A percentile compares a stretch with the other conserved stretches of the same genome.
These are phyloP conservation scores for Tricholoma hemisulphureum DNA, from an alignment of 768 basidiomycete species.

Conservation along the genomic window DNA sequence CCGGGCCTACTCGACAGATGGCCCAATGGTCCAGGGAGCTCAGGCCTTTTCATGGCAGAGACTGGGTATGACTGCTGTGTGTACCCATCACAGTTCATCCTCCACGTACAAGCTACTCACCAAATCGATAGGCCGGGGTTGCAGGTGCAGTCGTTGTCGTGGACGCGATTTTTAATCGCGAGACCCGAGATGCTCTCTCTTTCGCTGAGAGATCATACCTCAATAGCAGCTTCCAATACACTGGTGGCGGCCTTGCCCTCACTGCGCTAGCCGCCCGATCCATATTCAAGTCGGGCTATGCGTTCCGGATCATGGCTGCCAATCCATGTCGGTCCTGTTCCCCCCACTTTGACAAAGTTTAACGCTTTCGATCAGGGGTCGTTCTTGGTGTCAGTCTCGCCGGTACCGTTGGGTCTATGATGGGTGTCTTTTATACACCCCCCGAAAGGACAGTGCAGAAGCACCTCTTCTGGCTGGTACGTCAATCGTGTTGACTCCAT, in stretches of 20 bases:
- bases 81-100: constrained; percentile 14
- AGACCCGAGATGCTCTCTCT: constrained; percentile 69
- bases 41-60: constrained; percentile 35
- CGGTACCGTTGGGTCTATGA: constrained; percentile 82
- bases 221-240: constrained; percentile 79
- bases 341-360: neutral
- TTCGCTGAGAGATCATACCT: constrained; percentile 64
- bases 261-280: constrained; percentile 80
- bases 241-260: constrained; percentile 73
- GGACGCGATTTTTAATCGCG: constrained; percentile 70
- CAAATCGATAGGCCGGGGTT: constrained; percentile 55
- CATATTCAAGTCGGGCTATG: constrained; percentile 66
- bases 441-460: constrained; percentile 77
- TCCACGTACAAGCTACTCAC: constrained; percentile 3
- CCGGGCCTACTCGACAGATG: constrained; percentile 52
- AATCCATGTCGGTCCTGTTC: constrained; percentile 66
- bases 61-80: constrained; percentile 51
- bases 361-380: constrained; percentile 49
- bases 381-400: constrained; percentile 79
- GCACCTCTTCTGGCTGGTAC: constrained; percentile 77
- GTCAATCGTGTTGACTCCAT: constrained; percentile 17
- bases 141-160: constrained; percentile 66
- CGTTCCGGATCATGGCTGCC: constrained; percentile 74
- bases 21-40: constrained; percentile 29
- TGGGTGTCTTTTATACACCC: constrained; percentile 74